Evolutionary conservation across 176 grass and related monocot species (phyloP).

Genomic region (Melocanna baccifera): DNA sequence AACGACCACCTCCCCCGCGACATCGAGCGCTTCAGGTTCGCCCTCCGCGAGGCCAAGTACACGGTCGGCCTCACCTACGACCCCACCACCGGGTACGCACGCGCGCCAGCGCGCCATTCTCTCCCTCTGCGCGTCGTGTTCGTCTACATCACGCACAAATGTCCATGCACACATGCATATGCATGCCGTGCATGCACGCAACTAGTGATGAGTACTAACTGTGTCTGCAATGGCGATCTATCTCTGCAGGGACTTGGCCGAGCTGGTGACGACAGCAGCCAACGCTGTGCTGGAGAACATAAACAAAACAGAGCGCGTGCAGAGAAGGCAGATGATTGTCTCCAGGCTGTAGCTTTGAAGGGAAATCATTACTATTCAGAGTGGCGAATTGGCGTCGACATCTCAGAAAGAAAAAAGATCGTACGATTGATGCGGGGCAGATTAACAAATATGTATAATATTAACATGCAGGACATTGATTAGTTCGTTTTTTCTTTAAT

Average conservation of each 20-base stretch:
- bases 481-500: slow-evolving; percentile 13
- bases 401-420: neutral
- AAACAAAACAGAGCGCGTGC: neutral
- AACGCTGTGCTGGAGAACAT: slow-evolving; percentile 23
- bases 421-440: neutral
- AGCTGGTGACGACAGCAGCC: slow-evolving; percentile 26
- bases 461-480: slow-evolving; percentile 21
- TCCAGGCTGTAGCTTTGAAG: slow-evolving; percentile 43
- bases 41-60: slow-evolving; percentile 53
- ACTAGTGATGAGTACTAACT: neutral
- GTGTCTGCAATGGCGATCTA: neutral
- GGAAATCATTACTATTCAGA: slow-evolving; percentile 20
- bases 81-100: slow-evolving; percentile 53
- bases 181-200: neutral
- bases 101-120: neutral
- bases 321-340: slow-evolving; percentile 16
- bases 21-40: slow-evolving; percentile 47
- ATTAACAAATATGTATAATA: neutral
- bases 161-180: neutral
- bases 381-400: neutral
- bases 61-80: slow-evolving; percentile 78
- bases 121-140: neutral
- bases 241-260: slow-evolving; percentile 37
- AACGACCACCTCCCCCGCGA: neutral
- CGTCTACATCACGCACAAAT: neutral